Conservation (phyloP, 202 grass and related monocot species). For the Cymbopogon flexuosus region DNA sequence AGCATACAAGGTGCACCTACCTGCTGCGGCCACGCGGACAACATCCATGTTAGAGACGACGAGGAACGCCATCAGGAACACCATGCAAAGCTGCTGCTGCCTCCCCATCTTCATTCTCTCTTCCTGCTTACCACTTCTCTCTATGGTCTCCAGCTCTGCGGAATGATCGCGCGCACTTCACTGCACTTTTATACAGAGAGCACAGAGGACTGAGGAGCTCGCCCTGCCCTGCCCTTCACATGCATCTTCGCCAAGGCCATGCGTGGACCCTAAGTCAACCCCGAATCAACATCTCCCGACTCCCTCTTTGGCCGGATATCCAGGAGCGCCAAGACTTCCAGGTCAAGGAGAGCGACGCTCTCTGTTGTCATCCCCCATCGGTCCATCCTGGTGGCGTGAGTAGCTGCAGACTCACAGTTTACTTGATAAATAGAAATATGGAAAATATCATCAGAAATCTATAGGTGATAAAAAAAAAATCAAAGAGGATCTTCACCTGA, state of each 20-base stretch:
- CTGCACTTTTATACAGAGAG: neutral
- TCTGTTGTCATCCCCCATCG: too few species aligned
- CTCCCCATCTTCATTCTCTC: neutral
- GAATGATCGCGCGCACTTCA: neutral
- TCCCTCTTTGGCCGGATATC: too few species aligned
- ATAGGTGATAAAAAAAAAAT: too few species aligned
- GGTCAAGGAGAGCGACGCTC: too few species aligned
- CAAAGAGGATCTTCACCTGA: too few species aligned
- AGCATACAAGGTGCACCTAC: neutral
- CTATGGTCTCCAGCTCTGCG: neutral
- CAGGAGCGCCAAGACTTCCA: too few species aligned
- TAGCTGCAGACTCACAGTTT: too few species aligned
- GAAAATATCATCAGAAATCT: too few species aligned
- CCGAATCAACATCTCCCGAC: neutral
- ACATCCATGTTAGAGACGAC: conserved; percentile 4
- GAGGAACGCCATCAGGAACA: neutral
- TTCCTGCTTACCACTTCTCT: neutral
- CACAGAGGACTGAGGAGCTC: neutral
- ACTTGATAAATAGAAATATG: too few species aligned
- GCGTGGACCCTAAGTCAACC: conserved; percentile 3
- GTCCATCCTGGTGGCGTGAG: too few species aligned
- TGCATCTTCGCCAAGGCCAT: neutral
- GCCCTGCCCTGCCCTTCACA: too few species aligned
- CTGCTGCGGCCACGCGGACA: neutral
- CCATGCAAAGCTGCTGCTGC: neutral